Conservation (phyloP, 1,284 basidiomycete species). For the Irpex lacteus region DNA sequence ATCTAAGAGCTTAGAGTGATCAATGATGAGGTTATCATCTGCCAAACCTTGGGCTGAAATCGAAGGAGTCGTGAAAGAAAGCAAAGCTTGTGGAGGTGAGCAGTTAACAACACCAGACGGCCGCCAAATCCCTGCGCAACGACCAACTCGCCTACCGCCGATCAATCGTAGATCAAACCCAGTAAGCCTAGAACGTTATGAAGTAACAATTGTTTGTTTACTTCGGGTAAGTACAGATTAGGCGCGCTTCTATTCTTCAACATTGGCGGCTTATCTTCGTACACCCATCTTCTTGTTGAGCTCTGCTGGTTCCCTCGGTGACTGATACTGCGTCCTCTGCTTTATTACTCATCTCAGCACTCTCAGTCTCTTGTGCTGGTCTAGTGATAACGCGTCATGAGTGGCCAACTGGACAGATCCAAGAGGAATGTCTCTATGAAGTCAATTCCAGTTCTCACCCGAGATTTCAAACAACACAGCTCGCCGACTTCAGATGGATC, state of each 20-base stretch:
- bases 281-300: background rate
- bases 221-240: background rate
- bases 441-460: background rate
- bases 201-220: background rate
- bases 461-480: background rate
- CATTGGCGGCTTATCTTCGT: background rate
- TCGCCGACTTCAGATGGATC: background rate
- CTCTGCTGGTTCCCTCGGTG: background rate
- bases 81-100: background rate
- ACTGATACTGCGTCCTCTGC: background rate
- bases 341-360: background rate
- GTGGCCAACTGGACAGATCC: background rate
- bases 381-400: background rate
- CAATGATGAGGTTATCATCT: background rate
- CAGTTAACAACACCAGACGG: background rate
- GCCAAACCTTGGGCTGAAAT: background rate
- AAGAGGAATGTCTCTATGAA: slow-evolving; percentile 1
- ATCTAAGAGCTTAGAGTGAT: background rate
- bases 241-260: too few species aligned
- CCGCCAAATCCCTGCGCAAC: background rate
- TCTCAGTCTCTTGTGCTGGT: background rate
- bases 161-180: background rate
- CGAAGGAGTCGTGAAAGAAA: background rate
- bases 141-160: background rate
- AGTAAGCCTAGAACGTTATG: background rate